Base-by-base conservation (phyloP, 192 early-diverging fungal genomes). In the Coemansia sp. region DNA sequence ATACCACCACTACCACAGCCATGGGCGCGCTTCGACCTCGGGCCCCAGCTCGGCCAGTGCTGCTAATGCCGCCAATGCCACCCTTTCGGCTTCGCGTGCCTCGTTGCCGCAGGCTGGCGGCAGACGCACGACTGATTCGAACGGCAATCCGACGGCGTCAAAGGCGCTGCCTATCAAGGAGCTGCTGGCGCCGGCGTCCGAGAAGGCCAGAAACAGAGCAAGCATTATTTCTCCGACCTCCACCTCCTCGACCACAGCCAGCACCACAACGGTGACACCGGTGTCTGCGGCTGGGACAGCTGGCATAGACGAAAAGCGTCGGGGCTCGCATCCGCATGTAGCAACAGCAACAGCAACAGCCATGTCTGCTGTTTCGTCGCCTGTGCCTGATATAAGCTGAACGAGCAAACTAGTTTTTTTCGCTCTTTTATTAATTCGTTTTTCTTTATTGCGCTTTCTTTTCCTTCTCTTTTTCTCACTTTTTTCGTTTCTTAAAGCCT, bases 101-200 rank as follows among this genome's bases (percentile, higher is more conserved):
- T 74, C 72, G 49, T 57, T 71, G 61, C 55, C 77, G n/a, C 64
- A 55, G 42, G 59, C 58, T 6, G 49, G 39, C 19, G 29, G 62
- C 34, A 34, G 65, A 10, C 28, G 55, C 14, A 52, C 50, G n/a
- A 59, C 58, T 16, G 71, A 79, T 14, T 29, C 65, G 18, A 62
- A 54, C 35, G 75, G 75, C 42, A 60, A 58, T 32, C 68, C 65
- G 35, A 63, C 68, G 61, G 52, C 71, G 54, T 80, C 72, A 28
- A 80, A 80, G 65, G 54, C 72, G 10, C 51, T 80, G 62, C 77
- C 77, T 0, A 80, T 80, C 58, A 74, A 71, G 62, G 77, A 80
- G 72, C 77, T 80, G 8, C 55, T 80, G 58, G 68, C 77, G 50
- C 68, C 76, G 20, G 68, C 76, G 24, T 61, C 71, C 2, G 77